These are phyloP conservation scores for Mucor racemosus DNA, from an alignment of 371 early-diverging fungal species.

Conservation along the genomic window DNA sequence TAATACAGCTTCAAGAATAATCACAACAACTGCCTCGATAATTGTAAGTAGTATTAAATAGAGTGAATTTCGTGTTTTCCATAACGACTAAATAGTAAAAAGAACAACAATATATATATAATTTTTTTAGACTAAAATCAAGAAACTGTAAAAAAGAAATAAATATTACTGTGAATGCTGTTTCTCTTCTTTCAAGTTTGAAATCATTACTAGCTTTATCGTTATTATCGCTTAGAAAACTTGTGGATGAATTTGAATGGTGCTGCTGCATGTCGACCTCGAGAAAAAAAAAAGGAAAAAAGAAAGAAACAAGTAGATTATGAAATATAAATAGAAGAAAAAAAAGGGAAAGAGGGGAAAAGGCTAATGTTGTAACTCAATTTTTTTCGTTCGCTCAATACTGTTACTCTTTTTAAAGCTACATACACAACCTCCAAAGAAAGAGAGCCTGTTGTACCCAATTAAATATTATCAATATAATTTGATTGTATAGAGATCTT, in stretches of 20 bases:
- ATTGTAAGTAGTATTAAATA: constrained; percentile 48
- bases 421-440: not conserved
- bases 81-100: constrained; percentile 16
- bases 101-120: not conserved
- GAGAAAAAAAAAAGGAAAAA: not conserved
- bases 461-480: not conserved
- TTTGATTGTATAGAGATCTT: not conserved
- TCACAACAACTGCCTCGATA: constrained; percentile 69
- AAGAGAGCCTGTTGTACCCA: not conserved
- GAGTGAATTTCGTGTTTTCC: constrained; percentile 46
- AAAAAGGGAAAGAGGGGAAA: constrained; percentile 2
- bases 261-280: not conserved
- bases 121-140: not conserved
- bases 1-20: constrained; percentile 67
- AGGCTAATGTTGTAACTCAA: constrained; percentile 4
- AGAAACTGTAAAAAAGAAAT: constrained; percentile 1
- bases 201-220: constrained; percentile 6
- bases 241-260: constrained; percentile 5
- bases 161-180: constrained; percentile 16
- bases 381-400: not conserved
- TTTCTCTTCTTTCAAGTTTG: constrained; percentile 3
- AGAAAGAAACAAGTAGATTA: not conserved
- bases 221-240: constrained; percentile 4
- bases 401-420: not conserved
- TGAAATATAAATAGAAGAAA: not conserved